Base-by-base conservation (phyloP, 768 basidiomycete species). In the Gyrodon lividus region DNA sequence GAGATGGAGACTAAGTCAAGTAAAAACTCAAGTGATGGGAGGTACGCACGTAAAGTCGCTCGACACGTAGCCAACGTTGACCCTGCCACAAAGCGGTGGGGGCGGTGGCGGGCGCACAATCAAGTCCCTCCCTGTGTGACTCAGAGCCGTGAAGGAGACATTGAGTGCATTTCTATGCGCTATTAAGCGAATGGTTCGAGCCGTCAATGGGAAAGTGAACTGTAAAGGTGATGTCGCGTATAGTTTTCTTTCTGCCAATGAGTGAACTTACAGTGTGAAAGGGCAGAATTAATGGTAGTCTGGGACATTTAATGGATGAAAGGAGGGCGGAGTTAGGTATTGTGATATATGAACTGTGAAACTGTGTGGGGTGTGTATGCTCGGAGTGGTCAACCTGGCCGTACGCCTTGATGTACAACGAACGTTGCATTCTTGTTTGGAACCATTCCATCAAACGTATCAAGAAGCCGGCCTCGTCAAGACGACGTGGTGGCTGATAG, bases 1-100 rank as follows among this genome's bases (percentile, higher is more conserved):
- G 26, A 35, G 31, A 31, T 22, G 6, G 17, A 13, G 41, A 37
- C 9, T 41, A 54, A 19, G 50, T 24, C 10, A 46, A 10, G 30
- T 30, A 14, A 30, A 22, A 23, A 41, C 7, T 17, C 17, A 5
- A 44, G 24, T 30, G 10, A 46, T 9, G 28, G 34, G 23, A 35
- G 43, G 26, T 12, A 59, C 72, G 38, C 49, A 77, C 76, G 68
- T 73, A 20, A 79, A 71, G 54, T 79, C 78, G 31, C 74, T 72
- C 0, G 76, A 77, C 38, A 80, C 67, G 59, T 79, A 80, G 16
- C 76, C 79, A 49, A 80, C 50, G 48, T 78, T 77, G 47, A 80
- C 54, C 54, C 66, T 69, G 30, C 72, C 71, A 34, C 52, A 44
- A 3, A 68, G 48, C 2, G 78, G 78, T 5, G 76, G 75, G 2